Percentiles rank a stretch among this genome's conserved stretches.
These are phyloP conservation scores for Podaxis rugospora DNA, from an alignment of 768 basidiomycete species.

Conservation along the genomic window DNA sequence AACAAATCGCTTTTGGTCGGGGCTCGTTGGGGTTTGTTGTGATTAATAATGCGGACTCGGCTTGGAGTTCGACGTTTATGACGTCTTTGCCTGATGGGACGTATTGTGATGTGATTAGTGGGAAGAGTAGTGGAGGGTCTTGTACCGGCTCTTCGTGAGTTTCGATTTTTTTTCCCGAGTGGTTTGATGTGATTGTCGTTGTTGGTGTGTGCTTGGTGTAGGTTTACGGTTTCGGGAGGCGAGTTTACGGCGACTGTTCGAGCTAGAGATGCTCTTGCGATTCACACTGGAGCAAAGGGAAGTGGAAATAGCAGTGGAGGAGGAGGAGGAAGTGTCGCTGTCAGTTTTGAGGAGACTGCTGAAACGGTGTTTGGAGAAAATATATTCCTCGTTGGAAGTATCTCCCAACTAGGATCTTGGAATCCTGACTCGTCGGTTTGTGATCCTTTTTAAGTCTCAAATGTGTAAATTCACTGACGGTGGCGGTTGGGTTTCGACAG, in stretches of 20 bases:
- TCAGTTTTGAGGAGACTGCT: constrained; percentile 50
- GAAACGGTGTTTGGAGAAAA: constrained; percentile 60
- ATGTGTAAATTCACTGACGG: neutral
- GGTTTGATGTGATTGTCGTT: neutral
- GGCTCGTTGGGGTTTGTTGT: constrained; percentile 43
- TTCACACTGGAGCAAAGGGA: constrained; percentile 44
- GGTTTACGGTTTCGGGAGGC: constrained; percentile 47
- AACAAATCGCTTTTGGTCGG: constrained; percentile 65
- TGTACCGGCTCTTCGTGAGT: constrained; percentile 53
- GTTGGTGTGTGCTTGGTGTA: constrained; percentile 18
- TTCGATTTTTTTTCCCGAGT: neutral
- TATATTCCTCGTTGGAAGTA: constrained; percentile 55
- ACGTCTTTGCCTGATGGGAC: constrained; percentile 53
- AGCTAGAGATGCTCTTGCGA: constrained; percentile 50
- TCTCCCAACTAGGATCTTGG: constrained; percentile 54
- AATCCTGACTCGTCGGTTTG: constrained; percentile 40
- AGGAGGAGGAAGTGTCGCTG: constrained; percentile 25
- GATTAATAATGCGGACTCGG: constrained; percentile 58
- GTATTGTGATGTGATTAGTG: constrained; percentile 65
- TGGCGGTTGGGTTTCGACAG: constrained; percentile 20
- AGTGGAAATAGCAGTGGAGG: constrained; percentile 20
- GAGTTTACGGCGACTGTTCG: constrained; percentile 45
- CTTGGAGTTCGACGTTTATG: constrained; percentile 52
- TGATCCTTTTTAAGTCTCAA: neutral
- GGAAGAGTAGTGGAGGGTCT: constrained; percentile 29